A percentile compares a stretch with the other conserved stretches of the same genome.
Conservation (phyloP, 2,329 filamentous ascomycete genomes). For the Colletotrichum tanaceti region DNA sequence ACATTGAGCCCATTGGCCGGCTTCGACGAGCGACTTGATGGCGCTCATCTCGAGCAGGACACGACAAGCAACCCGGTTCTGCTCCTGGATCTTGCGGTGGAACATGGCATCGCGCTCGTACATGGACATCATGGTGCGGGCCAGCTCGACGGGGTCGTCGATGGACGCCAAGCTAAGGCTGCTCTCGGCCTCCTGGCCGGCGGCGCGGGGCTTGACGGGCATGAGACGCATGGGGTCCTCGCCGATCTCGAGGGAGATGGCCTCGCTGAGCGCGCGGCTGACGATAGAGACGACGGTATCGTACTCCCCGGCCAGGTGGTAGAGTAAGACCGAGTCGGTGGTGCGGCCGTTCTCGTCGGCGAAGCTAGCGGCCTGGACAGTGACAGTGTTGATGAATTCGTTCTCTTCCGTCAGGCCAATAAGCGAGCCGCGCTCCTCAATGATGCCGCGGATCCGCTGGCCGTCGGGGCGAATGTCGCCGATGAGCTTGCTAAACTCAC, state of each 20-base stretch:
- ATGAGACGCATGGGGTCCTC: slow-evolving; percentile 82
- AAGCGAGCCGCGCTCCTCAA: slow-evolving; percentile 85
- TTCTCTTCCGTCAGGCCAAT: slow-evolving; percentile 84
- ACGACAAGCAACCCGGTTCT: slow-evolving; percentile 67
- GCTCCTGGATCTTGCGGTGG: slow-evolving; percentile 66
- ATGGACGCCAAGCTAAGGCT: slow-evolving; percentile 71
- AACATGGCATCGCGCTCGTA: slow-evolving; percentile 72
- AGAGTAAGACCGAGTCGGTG: slow-evolving; percentile 93
- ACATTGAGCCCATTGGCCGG: slow-evolving; percentile 66
- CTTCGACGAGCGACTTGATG: slow-evolving; percentile 68
- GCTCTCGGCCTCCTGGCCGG: slow-evolving; percentile 55
- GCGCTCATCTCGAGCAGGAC: slow-evolving; percentile 70
- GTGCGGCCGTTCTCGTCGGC: slow-evolving; percentile 94
- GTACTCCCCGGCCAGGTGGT: slow-evolving; percentile 94
- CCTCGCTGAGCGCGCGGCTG: slow-evolving; percentile 89
- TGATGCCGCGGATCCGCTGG: slow-evolving; percentile 83
- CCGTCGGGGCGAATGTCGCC: slow-evolving; percentile 92
- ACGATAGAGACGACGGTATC: slow-evolving; percentile 93
- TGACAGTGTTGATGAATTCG: slow-evolving; percentile 92
- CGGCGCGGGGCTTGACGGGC: slow-evolving; percentile 79
- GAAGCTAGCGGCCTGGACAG: slow-evolving; percentile 88
- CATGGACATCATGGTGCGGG: slow-evolving; percentile 71
- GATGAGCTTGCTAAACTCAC: slow-evolving; percentile 93
- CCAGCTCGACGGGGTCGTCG: slow-evolving; percentile 70
- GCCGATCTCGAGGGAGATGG: slow-evolving; percentile 86